Conservation (phyloP, 2,329 filamentous ascomycete species). For the Aspergillus versicolor region DNA sequence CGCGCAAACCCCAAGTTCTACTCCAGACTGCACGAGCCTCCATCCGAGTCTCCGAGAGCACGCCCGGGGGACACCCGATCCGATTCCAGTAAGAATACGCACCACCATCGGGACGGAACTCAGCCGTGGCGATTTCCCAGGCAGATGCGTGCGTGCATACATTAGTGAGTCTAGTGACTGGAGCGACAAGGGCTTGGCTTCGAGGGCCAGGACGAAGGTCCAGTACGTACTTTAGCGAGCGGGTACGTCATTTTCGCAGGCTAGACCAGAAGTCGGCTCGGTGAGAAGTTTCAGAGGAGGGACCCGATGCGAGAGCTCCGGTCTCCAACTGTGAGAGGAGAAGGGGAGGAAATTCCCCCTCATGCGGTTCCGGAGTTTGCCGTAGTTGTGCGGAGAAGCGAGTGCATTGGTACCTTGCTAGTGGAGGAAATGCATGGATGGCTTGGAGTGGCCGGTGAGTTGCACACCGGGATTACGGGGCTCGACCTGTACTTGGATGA, state of each 20-base stretch:
- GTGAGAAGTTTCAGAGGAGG: not conserved
- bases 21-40: not conserved
- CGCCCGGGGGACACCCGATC: not conserved
- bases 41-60: no score
- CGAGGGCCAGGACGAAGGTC: not conserved
- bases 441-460: no score
- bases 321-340: not conserved
- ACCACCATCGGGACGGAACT: not conserved
- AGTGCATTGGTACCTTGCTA: not conserved
- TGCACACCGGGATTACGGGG: no score
- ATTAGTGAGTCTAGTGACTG: not conserved
- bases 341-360: not conserved
- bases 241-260: not conserved
- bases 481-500: no score
- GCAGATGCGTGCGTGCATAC: no score
- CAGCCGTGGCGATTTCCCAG: no score
- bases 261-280: not conserved
- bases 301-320: no score
- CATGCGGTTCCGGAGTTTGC: slow-evolving; percentile 14
- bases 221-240: not conserved
- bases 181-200: not conserved
- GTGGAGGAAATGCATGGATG: no score
- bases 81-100: not conserved
- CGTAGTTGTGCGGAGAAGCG: slow-evolving; percentile 9
- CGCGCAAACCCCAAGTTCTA: not conserved